Base-by-base conservation (phyloP, 148 eudicot species). In the Rhododendron simsii region DNA sequence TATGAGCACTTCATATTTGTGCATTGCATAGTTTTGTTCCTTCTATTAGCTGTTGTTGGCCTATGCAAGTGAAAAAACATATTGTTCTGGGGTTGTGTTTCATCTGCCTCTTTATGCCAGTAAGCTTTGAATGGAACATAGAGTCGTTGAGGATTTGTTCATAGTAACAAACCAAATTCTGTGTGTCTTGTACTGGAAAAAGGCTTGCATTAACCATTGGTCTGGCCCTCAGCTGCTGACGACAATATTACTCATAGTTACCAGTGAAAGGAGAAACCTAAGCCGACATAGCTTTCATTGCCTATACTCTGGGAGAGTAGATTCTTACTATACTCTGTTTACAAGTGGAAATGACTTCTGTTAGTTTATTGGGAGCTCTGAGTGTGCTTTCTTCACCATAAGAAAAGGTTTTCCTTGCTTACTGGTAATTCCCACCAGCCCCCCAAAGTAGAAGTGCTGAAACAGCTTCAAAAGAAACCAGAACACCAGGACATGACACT, bases 391-490 rank as follows among this genome's bases (percentile, higher is more conserved):
- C 26, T 69, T 87, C 47, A 51, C 57, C 30, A 28, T 28, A 57
- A 61, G 6, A 5, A 26, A 26, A 5, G 57, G 37, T 85, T 39
- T 48, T 0, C 15, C 30, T 67, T 83, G 75, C 18, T 37, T 44
- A 59, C 82, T 86, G 9, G 26, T 74, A 63, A 84, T 85, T 89
- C 83, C 63, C 45, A 20, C 85, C 93, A 95, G 98, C 75, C 98
- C 75, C 98, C 99, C 5, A 95, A 97, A 90, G 98, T 95, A 69
- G 94, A 97, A 91, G 96, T 93, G 84, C 93, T 97, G 86, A 97
- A 95, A 93, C 90, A 88, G 94, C 96, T 97, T 83, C 98, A 97
- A 86, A 90, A 92, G 86, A 94, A 88, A 90, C 96, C 98, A 86
- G 96, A 97, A 90, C 91, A 95, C 89, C 95, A 93, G 88, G 99